phyloP scores from a whole-genome alignment of 2,329 filamentous ascomycete species.

The Botrytis medusae region DNA sequence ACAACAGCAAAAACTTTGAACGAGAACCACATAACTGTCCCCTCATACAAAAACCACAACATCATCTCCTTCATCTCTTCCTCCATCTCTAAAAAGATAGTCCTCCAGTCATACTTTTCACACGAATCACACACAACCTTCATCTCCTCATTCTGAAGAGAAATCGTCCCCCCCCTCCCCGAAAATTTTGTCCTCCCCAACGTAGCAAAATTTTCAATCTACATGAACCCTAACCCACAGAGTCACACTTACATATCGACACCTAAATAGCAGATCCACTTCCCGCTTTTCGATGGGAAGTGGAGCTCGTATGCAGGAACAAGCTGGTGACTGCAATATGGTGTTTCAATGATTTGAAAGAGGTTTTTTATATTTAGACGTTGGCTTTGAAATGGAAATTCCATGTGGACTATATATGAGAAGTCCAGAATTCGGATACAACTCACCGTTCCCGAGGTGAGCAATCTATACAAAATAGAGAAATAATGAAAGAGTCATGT shows the following conservation, averaged over 20 bases:
- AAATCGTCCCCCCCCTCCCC: too few relatives aligned
- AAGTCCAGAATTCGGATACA: background rate
- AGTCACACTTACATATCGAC: background rate
- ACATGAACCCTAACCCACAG: background rate
- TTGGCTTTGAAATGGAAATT: background rate
- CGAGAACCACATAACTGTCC: background rate
- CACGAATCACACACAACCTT: background rate
- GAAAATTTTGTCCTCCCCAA: background rate
- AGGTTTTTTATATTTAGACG: background rate
- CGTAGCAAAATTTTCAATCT: background rate
- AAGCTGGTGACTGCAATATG: background rate
- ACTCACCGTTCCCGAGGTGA: too few relatives aligned
- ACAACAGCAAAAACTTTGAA: background rate
- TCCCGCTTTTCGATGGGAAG: background rate
- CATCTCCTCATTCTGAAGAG: background rate
- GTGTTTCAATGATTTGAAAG: background rate
- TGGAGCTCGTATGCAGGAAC: background rate
- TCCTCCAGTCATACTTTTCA: background rate
- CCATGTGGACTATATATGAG: fast-evolving
- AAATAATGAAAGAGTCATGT: background rate
- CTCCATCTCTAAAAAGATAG: background rate
- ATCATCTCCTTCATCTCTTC: background rate
- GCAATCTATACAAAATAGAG: too few relatives aligned
- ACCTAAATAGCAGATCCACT: background rate
- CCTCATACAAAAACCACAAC: background rate